phyloP scores from a whole-genome alignment of 2,329 filamentous ascomycete genomes.

The Monosporascus sp. region DNA sequence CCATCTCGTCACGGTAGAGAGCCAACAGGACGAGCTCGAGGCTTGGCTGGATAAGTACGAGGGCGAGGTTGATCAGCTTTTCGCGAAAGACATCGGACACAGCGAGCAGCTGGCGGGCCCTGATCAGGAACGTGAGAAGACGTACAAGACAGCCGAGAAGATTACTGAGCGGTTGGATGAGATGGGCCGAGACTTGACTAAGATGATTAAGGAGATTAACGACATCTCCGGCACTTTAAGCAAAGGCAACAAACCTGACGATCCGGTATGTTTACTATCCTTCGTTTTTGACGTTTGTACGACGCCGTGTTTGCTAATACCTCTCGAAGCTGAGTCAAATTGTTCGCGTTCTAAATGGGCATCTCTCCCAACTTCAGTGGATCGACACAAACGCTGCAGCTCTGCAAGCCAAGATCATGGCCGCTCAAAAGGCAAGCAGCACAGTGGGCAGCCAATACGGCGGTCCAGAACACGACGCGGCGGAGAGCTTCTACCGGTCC shows the following conservation, averaged over 20 bases:
- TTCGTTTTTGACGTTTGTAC: constrained; percentile 13
- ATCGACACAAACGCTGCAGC: constrained; percentile 83
- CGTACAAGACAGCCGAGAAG: constrained; percentile 93
- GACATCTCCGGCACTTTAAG: constrained; percentile 81
- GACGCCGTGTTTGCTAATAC: constrained; percentile 3
- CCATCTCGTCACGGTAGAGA: constrained; percentile 82
- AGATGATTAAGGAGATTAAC: constrained; percentile 99
- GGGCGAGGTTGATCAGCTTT: constrained; percentile 82
- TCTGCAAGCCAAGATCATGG: constrained; percentile 75
- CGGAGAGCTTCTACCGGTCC: constrained; percentile 87
- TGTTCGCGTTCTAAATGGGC: constrained; percentile 88
- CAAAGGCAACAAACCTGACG: constrained; percentile 83
- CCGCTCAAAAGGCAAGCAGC: constrained; percentile 74
- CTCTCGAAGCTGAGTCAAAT: constrained; percentile 76
- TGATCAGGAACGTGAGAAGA: constrained; percentile 92
- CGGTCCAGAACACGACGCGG: constrained; percentile 62
- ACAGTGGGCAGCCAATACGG: constrained; percentile 53
- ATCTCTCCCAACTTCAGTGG: constrained; percentile 85
- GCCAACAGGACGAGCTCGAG: constrained; percentile 86
- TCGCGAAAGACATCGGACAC: constrained; percentile 70
- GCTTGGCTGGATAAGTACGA: constrained; percentile 89
- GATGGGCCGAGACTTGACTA: constrained; percentile 85
- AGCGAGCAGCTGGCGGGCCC: constrained; percentile 76
- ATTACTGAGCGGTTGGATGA: constrained; percentile 86
- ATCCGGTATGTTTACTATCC: constrained; percentile 62